Evolutionary conservation across 495 filamentous ascomycete species (phyloP).

Genomic region (Parmelia sp.): DNA sequence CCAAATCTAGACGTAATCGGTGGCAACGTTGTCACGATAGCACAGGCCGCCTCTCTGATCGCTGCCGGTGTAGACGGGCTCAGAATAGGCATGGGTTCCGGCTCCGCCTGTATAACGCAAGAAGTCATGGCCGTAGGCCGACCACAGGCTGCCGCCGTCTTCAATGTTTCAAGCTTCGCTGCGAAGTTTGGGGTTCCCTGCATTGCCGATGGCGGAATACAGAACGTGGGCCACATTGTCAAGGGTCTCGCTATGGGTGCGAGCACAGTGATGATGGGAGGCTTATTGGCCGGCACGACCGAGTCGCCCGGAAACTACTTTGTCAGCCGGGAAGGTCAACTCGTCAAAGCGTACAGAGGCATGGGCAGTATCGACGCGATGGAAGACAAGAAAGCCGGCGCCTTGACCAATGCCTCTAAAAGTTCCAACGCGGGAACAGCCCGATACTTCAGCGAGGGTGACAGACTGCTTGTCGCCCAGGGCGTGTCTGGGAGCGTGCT

Average conservation of each 20-base stretch:
- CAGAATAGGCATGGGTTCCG: slow-evolving; percentile 97
- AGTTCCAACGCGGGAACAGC: slow-evolving; percentile 93
- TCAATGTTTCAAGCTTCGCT: slow-evolving; percentile 80
- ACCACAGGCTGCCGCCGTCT: slow-evolving; percentile 88
- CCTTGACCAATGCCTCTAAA: slow-evolving; percentile 60
- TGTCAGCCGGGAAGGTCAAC: slow-evolving; percentile 87
- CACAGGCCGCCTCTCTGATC: slow-evolving; percentile 88
- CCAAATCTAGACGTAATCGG: slow-evolving; percentile 89
- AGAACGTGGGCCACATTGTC: slow-evolving; percentile 98
- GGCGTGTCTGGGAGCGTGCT: slow-evolving; percentile 79
- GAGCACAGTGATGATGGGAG: slow-evolving; percentile 98
- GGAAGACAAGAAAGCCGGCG: slow-evolving; percentile 93
- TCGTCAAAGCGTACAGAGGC: slow-evolving; percentile 97
- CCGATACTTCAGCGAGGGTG: slow-evolving; percentile 96
- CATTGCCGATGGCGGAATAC: slow-evolving; percentile 95
- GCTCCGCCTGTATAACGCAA: slow-evolving; percentile 97
- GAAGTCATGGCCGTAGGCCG: slow-evolving; percentile 99
- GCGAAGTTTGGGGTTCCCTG: slow-evolving; percentile 92
- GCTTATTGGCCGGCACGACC: slow-evolving; percentile 91
- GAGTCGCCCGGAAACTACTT: slow-evolving; percentile 97
- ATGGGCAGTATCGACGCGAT: slow-evolving; percentile 99
- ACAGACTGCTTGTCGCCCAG: slow-evolving; percentile 89
- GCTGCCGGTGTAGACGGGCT: slow-evolving; percentile 93
- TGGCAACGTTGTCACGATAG: slow-evolving; percentile 94
- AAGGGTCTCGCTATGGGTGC: slow-evolving; percentile 94